phyloP scores from a whole-genome alignment of 371 early-diverging fungal genomes.

The Actinomortierella ambigua region DNA sequence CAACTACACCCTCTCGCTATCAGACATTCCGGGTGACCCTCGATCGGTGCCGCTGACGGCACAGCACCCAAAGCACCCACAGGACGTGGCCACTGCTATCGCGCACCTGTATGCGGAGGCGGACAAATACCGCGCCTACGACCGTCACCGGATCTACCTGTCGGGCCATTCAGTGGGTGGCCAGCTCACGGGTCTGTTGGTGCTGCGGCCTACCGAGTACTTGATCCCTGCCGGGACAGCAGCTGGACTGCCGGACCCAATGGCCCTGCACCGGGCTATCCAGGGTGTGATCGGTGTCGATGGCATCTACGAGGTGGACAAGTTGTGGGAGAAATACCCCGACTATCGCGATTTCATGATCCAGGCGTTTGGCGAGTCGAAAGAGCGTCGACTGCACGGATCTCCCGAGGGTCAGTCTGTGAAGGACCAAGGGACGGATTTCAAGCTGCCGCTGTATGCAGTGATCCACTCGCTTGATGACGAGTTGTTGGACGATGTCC shows the following conservation, averaged over 20 bases:
- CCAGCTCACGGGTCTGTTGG: conserved; percentile 66
- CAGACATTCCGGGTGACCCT: conserved; percentile 31
- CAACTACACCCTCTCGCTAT: conserved; percentile 67
- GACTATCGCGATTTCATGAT: conserved; percentile 70
- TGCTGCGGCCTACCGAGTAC: conserved; percentile 54
- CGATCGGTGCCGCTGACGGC: conserved; percentile 32
- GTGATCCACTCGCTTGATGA: conserved; percentile 74
- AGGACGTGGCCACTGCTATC: conserved; percentile 60
- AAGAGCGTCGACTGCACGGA: conserved; percentile 17
- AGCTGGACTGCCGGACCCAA: conserved; percentile 10
- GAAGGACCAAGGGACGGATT: conserved; percentile 4
- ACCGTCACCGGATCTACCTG: conserved; percentile 54
- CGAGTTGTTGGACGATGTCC: conserved; percentile 64
- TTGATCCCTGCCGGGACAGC: conserved; percentile 32
- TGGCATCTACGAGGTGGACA: conserved; percentile 81
- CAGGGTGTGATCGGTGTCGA: conserved; percentile 70
- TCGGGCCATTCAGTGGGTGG: conserved; percentile 89
- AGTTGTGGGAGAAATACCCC: conserved; percentile 65
- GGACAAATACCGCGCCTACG: conserved; percentile 43
- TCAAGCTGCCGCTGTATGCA: conserved; percentile 51
- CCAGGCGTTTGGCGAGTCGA: conserved; percentile 62
- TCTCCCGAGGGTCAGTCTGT: conserved; percentile 25
- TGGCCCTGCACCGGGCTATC: conserved; percentile 46
- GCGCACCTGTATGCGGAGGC: conserved; percentile 47
- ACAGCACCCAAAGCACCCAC: conserved; percentile 63